Evolutionary conservation across 2,329 filamentous ascomycete species (phyloP), one percentile per base, ranked within the genome.

Genomic region (Neofusicoccum sp.): DNA sequence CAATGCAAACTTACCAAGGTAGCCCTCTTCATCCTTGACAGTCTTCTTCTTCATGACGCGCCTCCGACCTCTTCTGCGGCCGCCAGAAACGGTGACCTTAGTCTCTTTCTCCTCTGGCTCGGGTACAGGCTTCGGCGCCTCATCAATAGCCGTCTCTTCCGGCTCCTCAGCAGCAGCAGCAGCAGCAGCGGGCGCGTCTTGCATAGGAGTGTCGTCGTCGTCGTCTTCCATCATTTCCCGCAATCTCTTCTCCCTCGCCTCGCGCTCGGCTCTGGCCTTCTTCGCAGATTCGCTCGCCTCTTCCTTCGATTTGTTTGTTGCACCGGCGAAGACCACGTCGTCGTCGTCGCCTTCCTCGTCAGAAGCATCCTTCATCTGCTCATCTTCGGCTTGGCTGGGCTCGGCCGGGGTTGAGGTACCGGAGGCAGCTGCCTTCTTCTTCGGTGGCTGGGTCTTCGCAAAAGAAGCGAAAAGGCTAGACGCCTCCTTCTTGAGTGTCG

Each of bases 41-140:
- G 89, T 92, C 79, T 89, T 90, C 81, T 96, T 96, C 77, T 90
- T 92, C 85, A 90, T 91, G 6, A 97, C 85, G 67, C 88, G 86
- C 66, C 93, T 84, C 71, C 85, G 88, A 33, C 91, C 91, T 64
- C 92, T 85, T 62, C 90, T 83, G 40, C 91, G 84, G 0, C 89
- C 89, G 61, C 83, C 85, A 63, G 80, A 75, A 1, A 82, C 76
- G 1, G 81, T 83, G 6, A 88, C 76, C 5, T 84, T 63, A 14
- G 34, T 56, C 62, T 72, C 70, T 26, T 61, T 63, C 48, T 73
- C 69, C 34, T 64, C 61, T 24, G 67, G 43, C 16, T 64, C 61
- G 9, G 69, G 66, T 47, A 65, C 41, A 9, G 68, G 60, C 30
- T 59, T 24, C 14, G 44, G 40, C n/a, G 58, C 31, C 11, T 40